Evolutionary conservation across 1,139 yeast genomes (phyloP), one percentile per base, ranked within the genome.

Genomic region (Debaryomyces sp.): DNA sequence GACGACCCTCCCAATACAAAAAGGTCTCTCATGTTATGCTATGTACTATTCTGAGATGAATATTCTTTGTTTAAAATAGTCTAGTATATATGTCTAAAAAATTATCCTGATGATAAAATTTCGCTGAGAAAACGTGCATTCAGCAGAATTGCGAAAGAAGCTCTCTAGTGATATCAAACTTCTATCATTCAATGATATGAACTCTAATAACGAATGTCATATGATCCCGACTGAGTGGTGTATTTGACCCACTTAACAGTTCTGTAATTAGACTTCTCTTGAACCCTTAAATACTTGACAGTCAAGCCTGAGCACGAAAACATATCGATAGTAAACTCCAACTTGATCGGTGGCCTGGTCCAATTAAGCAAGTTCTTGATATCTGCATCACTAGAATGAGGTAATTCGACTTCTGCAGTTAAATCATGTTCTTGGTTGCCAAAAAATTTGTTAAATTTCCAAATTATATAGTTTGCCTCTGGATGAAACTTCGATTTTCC

Each of bases 161-260:
- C 18, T 10, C n/a, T n/a, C 13, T 34, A 32, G 35, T 12, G 13
- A 35, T 9, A 22, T 6, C 9, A 22, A 21, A 9, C 10, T 10
- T 15, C n/a, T 12, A 34, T 21, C 3, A 18, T 21, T 21, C 13
- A 17, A 10, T 12, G n/a, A 22, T 41, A 9, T 21, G n/a, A 18
- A n/a, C 7, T 22, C 43, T 62, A 86, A 53, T 84, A 84, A 50
- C 96, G 73, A 12, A 89, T 77, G 54, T 90, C 97, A 58, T 89
- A 90, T 5, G 88, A 81, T 1, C 96, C 96, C 0, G 92, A 84
- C 53, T 77, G 80, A 1, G 92, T 80, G 17, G 80, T 66, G 64
- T 92, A 92, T 58, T 89, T 81, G 41, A 91, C 95, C 96, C 96
- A 91, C 63, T 92, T 92, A 18, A 89, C 84, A 1, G 96, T 85